Evolutionary conservation across 495 filamentous ascomycete species (phyloP).

Genomic region (Penicillium riverlandense): DNA sequence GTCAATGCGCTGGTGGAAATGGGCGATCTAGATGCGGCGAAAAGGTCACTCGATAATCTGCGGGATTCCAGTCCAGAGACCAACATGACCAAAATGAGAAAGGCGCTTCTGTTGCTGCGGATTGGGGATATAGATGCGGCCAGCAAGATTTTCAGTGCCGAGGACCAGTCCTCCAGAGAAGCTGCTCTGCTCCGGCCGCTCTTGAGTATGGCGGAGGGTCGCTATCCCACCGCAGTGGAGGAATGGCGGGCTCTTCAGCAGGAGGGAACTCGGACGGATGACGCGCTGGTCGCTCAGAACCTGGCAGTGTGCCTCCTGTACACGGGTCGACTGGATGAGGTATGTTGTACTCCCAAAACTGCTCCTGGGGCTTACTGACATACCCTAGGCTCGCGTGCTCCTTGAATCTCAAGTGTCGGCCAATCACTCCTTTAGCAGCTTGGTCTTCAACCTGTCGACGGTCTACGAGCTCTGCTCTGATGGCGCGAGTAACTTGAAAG

Average conservation of each 20-base stretch:
- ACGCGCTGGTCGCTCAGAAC: conserved; percentile 62
- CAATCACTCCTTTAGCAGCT: conserved; percentile 58
- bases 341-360: conserved; percentile 21
- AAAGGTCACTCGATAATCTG: conserved; percentile 51
- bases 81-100: conserved; percentile 29
- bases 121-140: conserved; percentile 72
- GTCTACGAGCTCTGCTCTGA: conserved; percentile 91
- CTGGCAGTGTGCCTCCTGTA: conserved; percentile 78
- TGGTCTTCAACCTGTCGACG: conserved; percentile 85
- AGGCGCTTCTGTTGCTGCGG: conserved; percentile 63
- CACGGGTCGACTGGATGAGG: conserved; percentile 66
- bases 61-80: conserved; percentile 28
- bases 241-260: conserved; percentile 56
- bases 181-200: conserved; percentile 51
- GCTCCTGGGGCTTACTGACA: conserved; percentile 3
- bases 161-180: conserved; percentile 11
- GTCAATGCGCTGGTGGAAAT: conserved; percentile 83
- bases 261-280: conserved; percentile 19
- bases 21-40: conserved; percentile 75
- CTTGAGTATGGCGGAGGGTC: conserved; percentile 69
- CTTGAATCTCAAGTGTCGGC: conserved; percentile 57
- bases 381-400: conserved; percentile 42
- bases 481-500: conserved; percentile 58
- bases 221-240: conserved; percentile 53
- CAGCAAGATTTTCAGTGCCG: conserved; percentile 29